Percentiles rank a stretch among this genome's conserved stretches.
phyloP scores from a whole-genome alignment of 495 filamentous ascomycete genomes.

The Aspergillus wentii region DNA sequence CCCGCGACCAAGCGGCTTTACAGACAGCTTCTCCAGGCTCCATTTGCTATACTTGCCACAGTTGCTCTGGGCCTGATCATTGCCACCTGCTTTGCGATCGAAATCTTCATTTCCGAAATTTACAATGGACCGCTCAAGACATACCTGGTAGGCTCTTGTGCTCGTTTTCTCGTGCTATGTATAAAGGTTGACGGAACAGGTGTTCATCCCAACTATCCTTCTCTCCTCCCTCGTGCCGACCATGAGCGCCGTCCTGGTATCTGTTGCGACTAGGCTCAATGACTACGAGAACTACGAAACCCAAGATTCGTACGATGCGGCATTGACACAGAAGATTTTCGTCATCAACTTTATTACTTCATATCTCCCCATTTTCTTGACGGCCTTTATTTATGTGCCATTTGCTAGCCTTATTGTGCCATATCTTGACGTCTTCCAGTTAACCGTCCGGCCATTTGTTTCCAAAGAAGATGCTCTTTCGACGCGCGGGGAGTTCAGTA shows the following conservation, averaged over 20 bases:
- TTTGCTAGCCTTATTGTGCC: slow-evolving; percentile 86
- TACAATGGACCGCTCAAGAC: slow-evolving; percentile 87
- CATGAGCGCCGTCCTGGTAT: slow-evolving; percentile 69
- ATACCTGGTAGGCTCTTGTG: slow-evolving; percentile 58
- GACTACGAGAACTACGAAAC: slow-evolving; percentile 93
- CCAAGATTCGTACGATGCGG: slow-evolving; percentile 67
- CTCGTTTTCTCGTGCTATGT: not conserved
- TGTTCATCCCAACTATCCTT: slow-evolving; percentile 83
- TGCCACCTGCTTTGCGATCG: slow-evolving; percentile 84
- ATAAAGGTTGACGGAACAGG: slow-evolving; percentile 45
- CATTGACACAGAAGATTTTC: slow-evolving; percentile 86
- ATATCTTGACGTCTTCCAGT: slow-evolving; percentile 79
- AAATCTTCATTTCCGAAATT: slow-evolving; percentile 92
- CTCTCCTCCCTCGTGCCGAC: slow-evolving; percentile 78
- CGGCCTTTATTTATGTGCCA: slow-evolving; percentile 94
- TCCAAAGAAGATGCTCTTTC: slow-evolving; percentile 59
- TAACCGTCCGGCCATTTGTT: slow-evolving; percentile 71
- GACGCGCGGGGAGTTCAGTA: slow-evolving; percentile 61
- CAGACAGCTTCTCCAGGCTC: slow-evolving; percentile 79
- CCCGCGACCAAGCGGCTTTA: slow-evolving; percentile 70
- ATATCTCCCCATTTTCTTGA: slow-evolving; percentile 86
- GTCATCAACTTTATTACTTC: slow-evolving; percentile 97
- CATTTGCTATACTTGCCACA: slow-evolving; percentile 74
- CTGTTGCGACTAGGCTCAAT: slow-evolving; percentile 72
- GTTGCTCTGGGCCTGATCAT: slow-evolving; percentile 74